Conservation (phyloP, 1,284 basidiomycete genomes). For the Cutaneotrichosporon cutaneum region DNA sequence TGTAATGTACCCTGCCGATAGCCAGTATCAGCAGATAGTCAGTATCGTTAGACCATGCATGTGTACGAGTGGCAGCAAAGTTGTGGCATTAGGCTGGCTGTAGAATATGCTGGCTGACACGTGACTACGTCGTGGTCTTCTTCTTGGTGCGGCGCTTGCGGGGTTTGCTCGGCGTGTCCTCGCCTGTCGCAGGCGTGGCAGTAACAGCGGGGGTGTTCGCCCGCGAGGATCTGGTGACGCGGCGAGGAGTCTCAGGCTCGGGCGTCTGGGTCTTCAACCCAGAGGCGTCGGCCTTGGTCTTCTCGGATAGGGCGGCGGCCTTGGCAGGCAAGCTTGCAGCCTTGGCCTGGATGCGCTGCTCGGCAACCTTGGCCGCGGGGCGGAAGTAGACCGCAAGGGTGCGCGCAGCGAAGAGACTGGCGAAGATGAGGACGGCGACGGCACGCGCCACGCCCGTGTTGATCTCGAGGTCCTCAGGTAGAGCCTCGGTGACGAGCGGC, state of each 20-base stretch:
- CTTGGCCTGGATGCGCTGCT: slow-evolving; percentile 7
- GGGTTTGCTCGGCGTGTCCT: not conserved
- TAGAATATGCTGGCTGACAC: not conserved
- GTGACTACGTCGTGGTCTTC: not conserved
- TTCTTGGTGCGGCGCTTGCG: slow-evolving; percentile 6
- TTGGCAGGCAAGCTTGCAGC: slow-evolving; percentile 1
- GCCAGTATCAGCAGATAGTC: slow-evolving; percentile 4
- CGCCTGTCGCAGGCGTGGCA: not conserved
- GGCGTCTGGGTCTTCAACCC: not conserved
- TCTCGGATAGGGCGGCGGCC: not conserved
- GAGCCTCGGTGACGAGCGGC: slow-evolving; percentile 15
- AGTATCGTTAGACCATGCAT: slow-evolving; percentile 4
- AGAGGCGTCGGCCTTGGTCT: not conserved
- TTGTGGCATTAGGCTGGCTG: not conserved
- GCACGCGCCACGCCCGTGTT: slow-evolving; percentile 30
- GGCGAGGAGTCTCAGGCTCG: not conserved
- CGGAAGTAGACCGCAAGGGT: not conserved
- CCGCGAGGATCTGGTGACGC: not conserved
- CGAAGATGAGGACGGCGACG: slow-evolving; percentile 35
- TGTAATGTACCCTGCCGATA: slow-evolving; percentile 1
- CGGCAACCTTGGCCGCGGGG: not conserved
- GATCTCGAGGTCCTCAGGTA: slow-evolving; percentile 8
- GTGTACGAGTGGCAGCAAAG: not conserved
- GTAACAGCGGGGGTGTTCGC: not conserved
- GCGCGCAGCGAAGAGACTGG: slow-evolving; percentile 30